Percentiles rank a stretch among this genome's conserved stretches.
These are phyloP conservation scores for Leccinum incarnatum DNA, from an alignment of 768 basidiomycete species.

Conservation along the genomic window DNA sequence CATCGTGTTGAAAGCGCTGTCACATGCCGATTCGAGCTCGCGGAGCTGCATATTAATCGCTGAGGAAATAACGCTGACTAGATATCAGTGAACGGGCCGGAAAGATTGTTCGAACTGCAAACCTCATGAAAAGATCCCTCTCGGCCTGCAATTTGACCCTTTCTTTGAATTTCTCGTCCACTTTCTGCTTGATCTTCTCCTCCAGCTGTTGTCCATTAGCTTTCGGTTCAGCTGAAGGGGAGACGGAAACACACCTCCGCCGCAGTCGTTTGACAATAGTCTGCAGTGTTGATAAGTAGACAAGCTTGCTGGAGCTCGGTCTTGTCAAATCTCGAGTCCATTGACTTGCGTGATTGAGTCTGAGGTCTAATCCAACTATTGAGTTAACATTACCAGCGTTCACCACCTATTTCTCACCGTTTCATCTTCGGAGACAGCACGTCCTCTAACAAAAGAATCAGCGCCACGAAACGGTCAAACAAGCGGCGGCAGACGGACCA, in stretches of 20 bases:
- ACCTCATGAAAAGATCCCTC: constrained; percentile 89
- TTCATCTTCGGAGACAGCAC: constrained; percentile 75
- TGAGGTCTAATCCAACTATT: constrained; percentile 36
- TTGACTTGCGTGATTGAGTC: constrained; percentile 57
- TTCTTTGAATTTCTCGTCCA: constrained; percentile 72
- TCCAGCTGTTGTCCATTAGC: constrained; percentile 60
- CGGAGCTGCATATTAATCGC: constrained; percentile 77
- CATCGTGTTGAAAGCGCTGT: constrained; percentile 75
- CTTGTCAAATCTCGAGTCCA: constrained; percentile 75
- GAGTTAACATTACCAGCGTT: background rate
- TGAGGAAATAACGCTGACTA: constrained; percentile 72
- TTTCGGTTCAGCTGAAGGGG: background rate
- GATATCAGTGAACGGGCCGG: background rate
- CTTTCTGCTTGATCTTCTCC: constrained; percentile 83
- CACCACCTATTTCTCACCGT: constrained; percentile 43
- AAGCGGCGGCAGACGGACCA: constrained; percentile 44
- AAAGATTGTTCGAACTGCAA: constrained; percentile 13
- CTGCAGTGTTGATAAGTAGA: constrained; percentile 93
- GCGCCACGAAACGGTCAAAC: background rate
- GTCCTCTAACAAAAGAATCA: constrained; percentile 64
- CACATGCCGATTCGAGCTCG: constrained; percentile 84
- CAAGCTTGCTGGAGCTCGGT: constrained; percentile 79
- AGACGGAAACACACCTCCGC: constrained; percentile 54
- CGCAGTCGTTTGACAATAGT: constrained; percentile 94
- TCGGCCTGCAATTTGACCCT: constrained; percentile 82